Evolutionary conservation across 179 eudicot species (phyloP).

Genomic region (Vitellaria paradoxa): DNA sequence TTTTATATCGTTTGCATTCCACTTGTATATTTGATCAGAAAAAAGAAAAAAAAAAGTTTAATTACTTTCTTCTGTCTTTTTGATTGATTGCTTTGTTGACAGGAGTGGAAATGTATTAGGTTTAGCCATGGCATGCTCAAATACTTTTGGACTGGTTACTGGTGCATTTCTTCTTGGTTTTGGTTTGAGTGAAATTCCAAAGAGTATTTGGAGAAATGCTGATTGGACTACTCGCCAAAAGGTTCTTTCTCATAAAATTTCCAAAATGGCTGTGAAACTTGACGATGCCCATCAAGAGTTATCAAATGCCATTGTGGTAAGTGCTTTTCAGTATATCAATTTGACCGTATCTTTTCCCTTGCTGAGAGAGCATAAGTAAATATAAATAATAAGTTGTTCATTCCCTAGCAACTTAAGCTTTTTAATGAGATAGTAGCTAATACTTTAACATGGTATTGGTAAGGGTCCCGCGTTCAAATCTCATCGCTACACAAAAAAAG

Average conservation of each 20-base stretch:
- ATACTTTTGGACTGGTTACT: slow-evolving; percentile 97
- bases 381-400: too few relatives aligned
- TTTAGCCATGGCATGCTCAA: slow-evolving; percentile 97
- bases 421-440: too few relatives aligned
- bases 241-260: slow-evolving; percentile 81
- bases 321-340: slow-evolving; percentile 23
- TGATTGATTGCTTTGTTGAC: slow-evolving; percentile 24
- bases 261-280: slow-evolving; percentile 87
- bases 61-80: neutral
- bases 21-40: neutral
- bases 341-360: neutral
- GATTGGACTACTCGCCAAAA: slow-evolving; percentile 91
- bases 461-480: too few relatives aligned
- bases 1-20: neutral
- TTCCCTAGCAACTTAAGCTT: too few relatives aligned
- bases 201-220: slow-evolving; percentile 90
- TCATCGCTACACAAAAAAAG: too few relatives aligned
- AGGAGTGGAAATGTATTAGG: slow-evolving; percentile 74
- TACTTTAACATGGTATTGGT: too few relatives aligned
- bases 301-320: slow-evolving; percentile 92
- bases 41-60: too few relatives aligned
- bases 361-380: too few relatives aligned
- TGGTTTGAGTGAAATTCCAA: slow-evolving; percentile 96
- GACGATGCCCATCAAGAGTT: slow-evolving; percentile 92
- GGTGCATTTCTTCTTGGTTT: slow-evolving; percentile 98